Evolutionary conservation across 2,329 filamentous ascomycete genomes (phyloP), one percentile per base, ranked within the genome.

Genomic region (Apiospora arundinis): DNA sequence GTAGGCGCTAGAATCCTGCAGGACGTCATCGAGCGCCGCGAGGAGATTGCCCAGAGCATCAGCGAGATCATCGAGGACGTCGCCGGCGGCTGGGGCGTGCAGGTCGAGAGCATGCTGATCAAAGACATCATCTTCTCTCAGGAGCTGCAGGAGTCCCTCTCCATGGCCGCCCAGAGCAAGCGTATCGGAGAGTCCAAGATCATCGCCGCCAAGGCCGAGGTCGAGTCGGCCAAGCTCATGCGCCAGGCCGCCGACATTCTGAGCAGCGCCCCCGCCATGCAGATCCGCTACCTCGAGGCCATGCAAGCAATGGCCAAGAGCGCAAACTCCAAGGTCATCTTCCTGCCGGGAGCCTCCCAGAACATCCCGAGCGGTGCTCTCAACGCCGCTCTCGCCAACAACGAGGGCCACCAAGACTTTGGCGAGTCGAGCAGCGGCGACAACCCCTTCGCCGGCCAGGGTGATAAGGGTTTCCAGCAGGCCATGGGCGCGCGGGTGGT

Each of bases 251-350:
- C 96, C 81, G 95, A 99, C 80, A 98, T 98, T 76, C 84, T 99
- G 68, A 93, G 91, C 74, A 94, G 91, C 21, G 95, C 95, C 0
- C 96, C 96, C 2, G 96, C 96, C 76, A 99, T 99, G 96, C 95
- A 98, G 85, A 97, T 97, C 85, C 88, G 95, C 75, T 98, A 98
- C 83, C 92, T 99, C 76, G 96, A 99, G 85, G 95, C 96, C 4
- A 98, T 98, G 95, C 96, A 98, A 82, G 90, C 94, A 56, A 99
- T 99, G 95, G 96, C 96, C 77, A 98, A 98, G 89, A 90, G 90
- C 0, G 94, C 95, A 67, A 97, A 95, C 83, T 89, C 87, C 83
- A 97, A 97, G 85, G 92, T 96, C 78, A 95, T 95, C 77, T 95
- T 96, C 87, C 80, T 96, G 76, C 93, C 92, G 1, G 90, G 87